Evolutionary conservation across 2,329 filamentous ascomycete species (phyloP).

Genomic region (Cladosporium colombiae): DNA sequence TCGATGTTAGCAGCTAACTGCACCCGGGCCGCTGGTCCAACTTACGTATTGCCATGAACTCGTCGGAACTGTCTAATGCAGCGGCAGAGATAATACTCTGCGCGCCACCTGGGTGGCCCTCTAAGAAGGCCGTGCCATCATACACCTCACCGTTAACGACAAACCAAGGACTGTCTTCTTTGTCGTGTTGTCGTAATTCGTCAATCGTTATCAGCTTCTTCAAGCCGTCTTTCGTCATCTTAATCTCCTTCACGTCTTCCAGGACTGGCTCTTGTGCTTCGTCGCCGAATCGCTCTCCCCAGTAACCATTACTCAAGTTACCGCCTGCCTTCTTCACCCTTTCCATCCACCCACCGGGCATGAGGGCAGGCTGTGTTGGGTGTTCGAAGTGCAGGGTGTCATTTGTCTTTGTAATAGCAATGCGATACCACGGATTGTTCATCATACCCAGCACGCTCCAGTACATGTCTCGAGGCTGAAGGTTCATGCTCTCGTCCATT

Average conservation of each 20-base stretch:
- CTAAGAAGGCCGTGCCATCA: constrained; percentile 77
- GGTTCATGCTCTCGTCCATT: constrained; percentile 87
- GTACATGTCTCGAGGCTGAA: constrained; percentile 91
- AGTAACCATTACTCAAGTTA: constrained; percentile 76
- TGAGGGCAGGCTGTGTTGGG: constrained; percentile 76
- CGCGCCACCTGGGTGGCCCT: constrained; percentile 82
- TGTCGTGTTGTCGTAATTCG: constrained; percentile 69
- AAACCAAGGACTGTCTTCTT: constrained; percentile 75
- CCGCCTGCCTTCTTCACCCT: constrained; percentile 80
- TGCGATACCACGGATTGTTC: constrained; percentile 93
- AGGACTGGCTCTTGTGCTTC: constrained; percentile 45
- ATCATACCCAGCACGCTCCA: constrained; percentile 97
- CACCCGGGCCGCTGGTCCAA: constrained; percentile 24
- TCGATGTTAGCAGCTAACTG: not conserved
- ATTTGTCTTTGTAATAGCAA: constrained; percentile 71
- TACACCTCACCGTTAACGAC: constrained; percentile 87
- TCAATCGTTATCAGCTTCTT: constrained; percentile 66
- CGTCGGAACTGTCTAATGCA: constrained; percentile 79
- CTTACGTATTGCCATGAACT: constrained; percentile 90
- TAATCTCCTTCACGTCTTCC: constrained; percentile 64
- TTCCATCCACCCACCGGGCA: constrained; percentile 90
- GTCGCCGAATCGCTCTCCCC: constrained; percentile 71
- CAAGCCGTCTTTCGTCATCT: constrained; percentile 72
- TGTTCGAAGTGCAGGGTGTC: constrained; percentile 76
- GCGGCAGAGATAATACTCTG: constrained; percentile 80